Evolutionary conservation across 305 asterid species (phyloP).

Genomic region (Fraxinus velutina): DNA sequence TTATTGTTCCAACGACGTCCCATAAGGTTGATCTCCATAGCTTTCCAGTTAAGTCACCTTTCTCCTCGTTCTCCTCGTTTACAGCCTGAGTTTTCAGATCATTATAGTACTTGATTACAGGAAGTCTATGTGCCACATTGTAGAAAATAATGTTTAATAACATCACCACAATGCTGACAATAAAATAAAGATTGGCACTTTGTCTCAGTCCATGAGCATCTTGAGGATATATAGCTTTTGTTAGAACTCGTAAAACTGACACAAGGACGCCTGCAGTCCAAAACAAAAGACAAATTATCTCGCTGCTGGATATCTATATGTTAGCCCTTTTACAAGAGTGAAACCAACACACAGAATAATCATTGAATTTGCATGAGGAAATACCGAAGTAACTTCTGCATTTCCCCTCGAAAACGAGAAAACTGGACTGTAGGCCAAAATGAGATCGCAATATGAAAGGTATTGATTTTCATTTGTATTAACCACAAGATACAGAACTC

Average conservation of each 20-base stretch:
- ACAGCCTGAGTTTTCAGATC: background rate
- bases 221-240: constrained; percentile 80
- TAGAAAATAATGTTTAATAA: constrained; percentile 58
- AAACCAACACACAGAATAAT: background rate
- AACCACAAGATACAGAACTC: background rate
- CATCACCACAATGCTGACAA: constrained; percentile 65
- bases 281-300: constrained; percentile 17
- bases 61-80: background rate
- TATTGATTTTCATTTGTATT: background rate
- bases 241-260: constrained; percentile 62
- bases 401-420: background rate
- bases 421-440: background rate
- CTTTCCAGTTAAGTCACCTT: background rate
- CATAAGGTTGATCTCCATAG: background rate
- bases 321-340: background rate
- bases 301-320: constrained; percentile 3
- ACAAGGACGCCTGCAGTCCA: constrained; percentile 70
- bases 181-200: constrained; percentile 78
- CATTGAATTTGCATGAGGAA: background rate
- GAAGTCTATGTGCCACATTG: constrained; percentile 40
- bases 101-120: background rate
- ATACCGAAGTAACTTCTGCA: background rate
- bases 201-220: constrained; percentile 70
- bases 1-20: constrained; percentile 22
- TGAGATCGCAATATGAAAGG: background rate